phyloP scores from a whole-genome alignment of 768 basidiomycete species.

The Boletus vinaceobasis region DNA sequence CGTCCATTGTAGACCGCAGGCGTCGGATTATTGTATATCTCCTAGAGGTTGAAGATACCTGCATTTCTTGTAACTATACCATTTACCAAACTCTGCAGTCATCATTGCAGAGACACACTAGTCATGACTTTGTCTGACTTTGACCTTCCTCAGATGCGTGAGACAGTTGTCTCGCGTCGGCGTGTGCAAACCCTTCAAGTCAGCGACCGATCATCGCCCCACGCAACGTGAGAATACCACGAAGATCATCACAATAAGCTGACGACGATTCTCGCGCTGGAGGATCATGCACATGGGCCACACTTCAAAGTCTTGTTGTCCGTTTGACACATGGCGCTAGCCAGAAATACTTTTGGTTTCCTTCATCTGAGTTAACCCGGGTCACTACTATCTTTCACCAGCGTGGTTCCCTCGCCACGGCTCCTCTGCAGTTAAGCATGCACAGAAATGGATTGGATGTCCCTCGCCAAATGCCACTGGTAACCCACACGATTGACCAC shows the following conservation, averaged over 20 bases:
- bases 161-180: background rate
- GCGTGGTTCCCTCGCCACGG: no score
- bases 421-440: no score
- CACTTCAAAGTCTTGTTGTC: background rate
- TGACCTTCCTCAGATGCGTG: background rate
- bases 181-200: background rate
- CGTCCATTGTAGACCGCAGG: background rate
- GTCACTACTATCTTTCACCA: background rate
- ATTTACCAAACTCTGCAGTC: background rate
- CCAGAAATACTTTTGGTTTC: background rate
- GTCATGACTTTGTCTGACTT: background rate
- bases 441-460: background rate
- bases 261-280: background rate
- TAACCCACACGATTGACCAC: background rate
- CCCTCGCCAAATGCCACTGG: background rate
- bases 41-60: conserved; percentile 7
- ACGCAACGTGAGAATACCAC: background rate
- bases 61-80: conserved; percentile 10
- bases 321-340: background rate
- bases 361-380: background rate
- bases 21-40: conserved; percentile 3
- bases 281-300: no score
- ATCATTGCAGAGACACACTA: background rate
- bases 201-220: background rate
- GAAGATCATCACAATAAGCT: background rate